A percentile compares a stretch with the other conserved stretches of the same genome.
phyloP scores from a whole-genome alignment of 805 yeast species.

The Hanseniaspora occidentalis region DNA sequence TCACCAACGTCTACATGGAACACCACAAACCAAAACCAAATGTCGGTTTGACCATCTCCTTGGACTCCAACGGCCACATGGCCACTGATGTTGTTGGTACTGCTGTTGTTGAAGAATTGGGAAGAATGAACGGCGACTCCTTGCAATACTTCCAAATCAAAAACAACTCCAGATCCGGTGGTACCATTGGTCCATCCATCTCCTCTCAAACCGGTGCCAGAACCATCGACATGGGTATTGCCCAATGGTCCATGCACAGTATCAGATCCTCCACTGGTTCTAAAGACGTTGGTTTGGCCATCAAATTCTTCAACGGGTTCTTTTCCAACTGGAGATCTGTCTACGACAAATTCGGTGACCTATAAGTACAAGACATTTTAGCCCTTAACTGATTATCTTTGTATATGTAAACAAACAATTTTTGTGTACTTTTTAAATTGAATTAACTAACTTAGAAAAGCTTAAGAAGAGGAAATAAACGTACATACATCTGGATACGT shows the following conservation, averaged over 20 bases:
- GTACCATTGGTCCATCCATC: constrained; percentile 72
- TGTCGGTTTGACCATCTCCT: constrained; percentile 55
- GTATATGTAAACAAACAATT: too few species aligned
- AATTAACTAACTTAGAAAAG: too few species aligned
- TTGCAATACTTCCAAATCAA: constrained; percentile 79
- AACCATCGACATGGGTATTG: constrained; percentile 70
- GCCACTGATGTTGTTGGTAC: constrained; percentile 69
- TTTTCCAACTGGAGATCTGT: constrained; percentile 54
- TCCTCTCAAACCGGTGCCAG: constrained; percentile 57
- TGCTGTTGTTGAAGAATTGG: constrained; percentile 60
- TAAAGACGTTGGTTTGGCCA: constrained; percentile 63
- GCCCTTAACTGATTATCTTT: too few species aligned
- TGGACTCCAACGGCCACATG: constrained; percentile 74
- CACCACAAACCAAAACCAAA: constrained; percentile 73
- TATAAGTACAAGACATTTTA: constrained; percentile 16
- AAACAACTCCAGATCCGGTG: constrained; percentile 77
- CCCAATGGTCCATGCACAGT: constrained; percentile 80
- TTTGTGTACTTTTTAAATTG: too few species aligned
- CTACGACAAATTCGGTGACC: constrained; percentile 39
- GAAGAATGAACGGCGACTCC: constrained; percentile 46
- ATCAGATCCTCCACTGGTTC: constrained; percentile 73
- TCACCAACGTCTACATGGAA: constrained; percentile 53
- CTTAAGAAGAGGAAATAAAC: too few species aligned
- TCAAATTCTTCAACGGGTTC: constrained; percentile 60
- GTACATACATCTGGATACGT: too few species aligned